phyloP scores from a whole-genome alignment of 257 asterid genomes.

The Solanum verrucosum region DNA sequence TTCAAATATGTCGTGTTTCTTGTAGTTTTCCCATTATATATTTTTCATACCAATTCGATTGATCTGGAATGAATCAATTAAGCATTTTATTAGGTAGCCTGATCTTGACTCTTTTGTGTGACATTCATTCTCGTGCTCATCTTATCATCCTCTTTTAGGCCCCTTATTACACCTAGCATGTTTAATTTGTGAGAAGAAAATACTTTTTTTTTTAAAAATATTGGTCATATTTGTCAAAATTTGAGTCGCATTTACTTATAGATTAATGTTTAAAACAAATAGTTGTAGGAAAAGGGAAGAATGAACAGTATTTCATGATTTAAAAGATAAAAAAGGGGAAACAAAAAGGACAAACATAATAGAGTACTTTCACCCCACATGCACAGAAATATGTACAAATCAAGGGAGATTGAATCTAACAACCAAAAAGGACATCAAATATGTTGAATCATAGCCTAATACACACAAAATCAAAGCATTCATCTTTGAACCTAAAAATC shows the following conservation, averaged over 20 bases:
- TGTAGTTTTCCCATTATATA: rapidly evolving
- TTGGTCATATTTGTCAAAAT: not conserved
- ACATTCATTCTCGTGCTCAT: not conserved
- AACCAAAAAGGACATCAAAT: not conserved
- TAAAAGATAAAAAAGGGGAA: not conserved
- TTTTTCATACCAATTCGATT: rapidly evolving
- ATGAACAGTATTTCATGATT: not conserved
- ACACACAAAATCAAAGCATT: not conserved
- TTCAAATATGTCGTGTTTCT: not conserved
- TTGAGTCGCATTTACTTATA: not conserved
- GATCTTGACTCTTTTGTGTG: too few relatives aligned
- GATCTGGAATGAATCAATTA: too few relatives aligned
- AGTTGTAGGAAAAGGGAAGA: not conserved
- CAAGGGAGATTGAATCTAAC: not conserved
- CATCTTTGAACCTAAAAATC: not conserved
- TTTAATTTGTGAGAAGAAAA: not conserved
- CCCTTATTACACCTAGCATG: too few relatives aligned
- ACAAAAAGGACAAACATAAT: not conserved
- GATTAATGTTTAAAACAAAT: not conserved
- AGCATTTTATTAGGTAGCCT: not conserved
- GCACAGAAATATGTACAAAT: not conserved
- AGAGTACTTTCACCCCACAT: not conserved
- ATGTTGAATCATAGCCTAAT: not conserved
- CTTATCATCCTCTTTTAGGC: not conserved
- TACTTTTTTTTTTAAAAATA: not conserved